Evolutionary conservation across 2,329 filamentous ascomycete species (phyloP), one percentile per base, ranked within the genome.

Genomic region (Diaporthe aspalathi): DNA sequence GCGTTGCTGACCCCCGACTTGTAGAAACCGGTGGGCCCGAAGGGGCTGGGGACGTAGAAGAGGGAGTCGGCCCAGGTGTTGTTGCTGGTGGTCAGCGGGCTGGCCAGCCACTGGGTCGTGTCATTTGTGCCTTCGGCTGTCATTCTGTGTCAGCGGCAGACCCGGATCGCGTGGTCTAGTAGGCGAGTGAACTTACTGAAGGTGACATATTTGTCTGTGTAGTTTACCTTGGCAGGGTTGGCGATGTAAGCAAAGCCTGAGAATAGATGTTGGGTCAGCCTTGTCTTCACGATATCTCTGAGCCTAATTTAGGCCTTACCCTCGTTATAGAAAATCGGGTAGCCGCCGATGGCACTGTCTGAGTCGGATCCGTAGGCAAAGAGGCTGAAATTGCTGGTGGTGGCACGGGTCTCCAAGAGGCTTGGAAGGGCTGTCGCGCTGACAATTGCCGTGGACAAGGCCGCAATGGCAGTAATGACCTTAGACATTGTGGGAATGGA

Each of bases 181-280:
- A 20, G 3, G 27, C 14, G n/a, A 5, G 2, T 35, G 5, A 4
- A 66, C 67, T 27, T 32, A 72, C 70, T n/a, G 29, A 70, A 65
- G 5, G 57, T 27, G 12, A 66, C 63, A 29, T 71, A 72, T 29
- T 24, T 27, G n/a, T 20, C 17, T 6, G 70, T 72, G 35, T 56
- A 66, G 67, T 70, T 72, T 17, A 72, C 57, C 40, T 72, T 72
- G 3, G 56, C 49, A 1, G 70, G 67, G 40, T 70, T 45, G 67
- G 70, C 70, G 20, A 72, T 72, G 35, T 65, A 72, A 5, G 70
- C 67, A 6, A 54, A 29, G 2, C 70, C 70, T 72, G 50, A 5
- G 3, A n/a, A n/a, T n/a, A n/a, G 43, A 20, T 3, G 3, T 5
- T 40, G 45, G 8, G 27, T 56, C 47, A 68, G 50, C 16, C 8